phyloP scores from a whole-genome alignment of 768 basidiomycete species.

The Termitomyces sp. region DNA sequence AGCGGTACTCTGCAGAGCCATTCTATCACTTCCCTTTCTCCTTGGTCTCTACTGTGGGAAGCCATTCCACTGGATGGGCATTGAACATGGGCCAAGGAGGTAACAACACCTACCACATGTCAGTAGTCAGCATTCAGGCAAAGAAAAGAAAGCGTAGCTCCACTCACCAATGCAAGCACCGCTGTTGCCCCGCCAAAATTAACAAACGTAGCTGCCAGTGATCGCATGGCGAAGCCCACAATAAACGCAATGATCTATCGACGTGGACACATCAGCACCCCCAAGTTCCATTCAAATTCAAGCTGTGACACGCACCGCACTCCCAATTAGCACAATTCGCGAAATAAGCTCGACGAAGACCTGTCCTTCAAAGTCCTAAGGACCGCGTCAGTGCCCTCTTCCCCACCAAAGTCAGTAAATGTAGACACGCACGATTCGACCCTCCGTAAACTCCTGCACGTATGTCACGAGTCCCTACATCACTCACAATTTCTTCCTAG shows the following conservation, averaged over 20 bases:
- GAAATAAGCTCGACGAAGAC: conserved; percentile 45
- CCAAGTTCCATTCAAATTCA: not conserved
- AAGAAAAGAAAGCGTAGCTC: not conserved
- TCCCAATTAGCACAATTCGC: conserved; percentile 36
- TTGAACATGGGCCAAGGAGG: conserved; percentile 74
- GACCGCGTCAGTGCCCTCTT: not conserved
- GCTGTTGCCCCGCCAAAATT: conserved; percentile 38
- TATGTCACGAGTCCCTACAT: conserved; percentile 5
- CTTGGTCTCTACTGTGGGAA: conserved; percentile 27
- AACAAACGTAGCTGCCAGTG: conserved; percentile 49
- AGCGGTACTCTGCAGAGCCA: not conserved
- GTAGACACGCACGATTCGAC: conserved; percentile 34
- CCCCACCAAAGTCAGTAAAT: not conserved
- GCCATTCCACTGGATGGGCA: conserved; percentile 58
- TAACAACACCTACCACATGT: conserved; percentile 42
- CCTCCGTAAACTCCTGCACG: conserved; percentile 32
- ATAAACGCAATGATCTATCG: conserved; percentile 51
- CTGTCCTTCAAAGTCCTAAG: conserved; percentile 63
- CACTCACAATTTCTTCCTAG: not conserved
- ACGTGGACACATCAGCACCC: conserved; percentile 3
- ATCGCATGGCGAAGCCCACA: conserved; percentile 53
- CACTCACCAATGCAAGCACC: conserved; percentile 41
- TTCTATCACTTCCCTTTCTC: not conserved
- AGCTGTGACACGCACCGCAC: conserved; percentile 37
- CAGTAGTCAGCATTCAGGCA: not conserved